A percentile compares a stretch with the other conserved stretches of the same genome.
Evolutionary conservation across 495 filamentous ascomycete species (phyloP).

Genomic region (Aspergillus hancockii): DNA sequence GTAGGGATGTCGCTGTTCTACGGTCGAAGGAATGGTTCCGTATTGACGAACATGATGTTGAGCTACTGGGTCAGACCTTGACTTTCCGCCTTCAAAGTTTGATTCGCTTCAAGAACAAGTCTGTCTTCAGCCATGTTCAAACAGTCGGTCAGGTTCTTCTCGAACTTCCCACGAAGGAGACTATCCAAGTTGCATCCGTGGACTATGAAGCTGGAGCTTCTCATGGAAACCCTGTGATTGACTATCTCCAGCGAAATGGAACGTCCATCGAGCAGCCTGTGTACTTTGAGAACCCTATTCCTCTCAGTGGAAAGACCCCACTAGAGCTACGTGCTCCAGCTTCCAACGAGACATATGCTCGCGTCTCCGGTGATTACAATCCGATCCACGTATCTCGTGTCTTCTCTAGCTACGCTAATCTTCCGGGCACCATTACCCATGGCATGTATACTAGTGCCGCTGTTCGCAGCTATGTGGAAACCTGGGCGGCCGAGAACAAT

Average conservation of each 20-base stretch:
- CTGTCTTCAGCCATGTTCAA: slow-evolving; percentile 88
- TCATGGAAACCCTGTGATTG: slow-evolving; percentile 93
- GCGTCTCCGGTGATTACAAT: slow-evolving; percentile 97
- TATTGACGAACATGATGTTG: slow-evolving; percentile 74
- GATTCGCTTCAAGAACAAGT: slow-evolving; percentile 91
- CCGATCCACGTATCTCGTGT: slow-evolving; percentile 97
- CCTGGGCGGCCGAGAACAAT: slow-evolving; percentile 98
- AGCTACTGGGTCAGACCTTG: slow-evolving; percentile 86
- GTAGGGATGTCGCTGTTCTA: slow-evolving; percentile 89
- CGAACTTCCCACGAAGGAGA: slow-evolving; percentile 94
- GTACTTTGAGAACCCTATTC: slow-evolving; percentile 96
- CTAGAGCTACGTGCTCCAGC: slow-evolving; percentile 87
- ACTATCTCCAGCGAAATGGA: slow-evolving; percentile 91
- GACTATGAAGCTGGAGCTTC: slow-evolving; percentile 89
- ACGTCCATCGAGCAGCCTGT: slow-evolving; percentile 94
- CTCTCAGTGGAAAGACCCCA: slow-evolving; percentile 87
- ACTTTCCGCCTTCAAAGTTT: slow-evolving; percentile 95
- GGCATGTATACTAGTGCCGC: slow-evolving; percentile 99
- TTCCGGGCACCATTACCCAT: slow-evolving; percentile 95
- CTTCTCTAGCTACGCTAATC: slow-evolving; percentile 91
- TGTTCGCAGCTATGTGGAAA: slow-evolving; percentile 96
- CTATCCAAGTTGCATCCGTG: slow-evolving; percentile 93
- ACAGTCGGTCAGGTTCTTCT: slow-evolving; percentile 90
- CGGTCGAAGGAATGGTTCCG: slow-evolving; percentile 97
- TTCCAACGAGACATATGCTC: slow-evolving; percentile 96